These are phyloP conservation scores for Kregervanrija fluxuum DNA, from an alignment of 805 yeast genomes.

Conservation along the genomic window DNA sequence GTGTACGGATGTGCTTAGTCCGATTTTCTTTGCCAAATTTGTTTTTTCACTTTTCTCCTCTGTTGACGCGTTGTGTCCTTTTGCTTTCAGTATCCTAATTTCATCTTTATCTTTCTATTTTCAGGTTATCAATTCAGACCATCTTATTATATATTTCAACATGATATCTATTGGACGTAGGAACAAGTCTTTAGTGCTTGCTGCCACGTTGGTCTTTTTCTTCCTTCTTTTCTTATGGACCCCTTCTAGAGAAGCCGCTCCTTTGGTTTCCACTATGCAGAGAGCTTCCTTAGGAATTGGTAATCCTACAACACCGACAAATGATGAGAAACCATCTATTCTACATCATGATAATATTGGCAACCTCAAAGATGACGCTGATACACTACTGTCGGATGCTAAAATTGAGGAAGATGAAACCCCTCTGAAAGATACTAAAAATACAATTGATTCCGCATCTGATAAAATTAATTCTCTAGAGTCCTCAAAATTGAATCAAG, in stretches of 20 bases:
- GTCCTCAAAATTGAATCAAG: too few species aligned
- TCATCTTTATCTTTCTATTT: not conserved
- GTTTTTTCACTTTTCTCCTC: too few species aligned
- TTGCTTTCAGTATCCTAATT: not conserved
- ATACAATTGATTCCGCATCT: not conserved
- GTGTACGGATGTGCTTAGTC: too few species aligned
- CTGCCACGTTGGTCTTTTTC: constrained; percentile 2
- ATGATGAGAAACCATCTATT: not conserved
- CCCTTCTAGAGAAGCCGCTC: not conserved
- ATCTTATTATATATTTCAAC: not conserved
- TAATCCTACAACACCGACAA: constrained; percentile 2
- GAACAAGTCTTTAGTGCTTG: constrained; percentile 7
- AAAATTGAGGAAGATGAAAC: constrained; percentile 9
- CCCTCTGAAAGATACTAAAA: constrained; percentile 4
- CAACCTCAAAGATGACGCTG: not conserved
- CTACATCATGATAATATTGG: not conserved
- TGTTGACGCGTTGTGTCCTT: too few species aligned
- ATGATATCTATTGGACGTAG: constrained; percentile 11
- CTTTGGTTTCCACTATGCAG: not conserved
- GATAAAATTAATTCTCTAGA: not conserved
- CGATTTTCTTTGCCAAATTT: too few species aligned
- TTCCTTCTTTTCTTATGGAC: not conserved
- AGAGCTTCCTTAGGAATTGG: constrained; percentile 8
- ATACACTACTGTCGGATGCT: constrained; percentile 10
- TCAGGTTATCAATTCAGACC: not conserved